These are phyloP conservation scores for Stephania cephalantha DNA, from an alignment of 164 flowering plant genomes.

Conservation along the genomic window DNA sequence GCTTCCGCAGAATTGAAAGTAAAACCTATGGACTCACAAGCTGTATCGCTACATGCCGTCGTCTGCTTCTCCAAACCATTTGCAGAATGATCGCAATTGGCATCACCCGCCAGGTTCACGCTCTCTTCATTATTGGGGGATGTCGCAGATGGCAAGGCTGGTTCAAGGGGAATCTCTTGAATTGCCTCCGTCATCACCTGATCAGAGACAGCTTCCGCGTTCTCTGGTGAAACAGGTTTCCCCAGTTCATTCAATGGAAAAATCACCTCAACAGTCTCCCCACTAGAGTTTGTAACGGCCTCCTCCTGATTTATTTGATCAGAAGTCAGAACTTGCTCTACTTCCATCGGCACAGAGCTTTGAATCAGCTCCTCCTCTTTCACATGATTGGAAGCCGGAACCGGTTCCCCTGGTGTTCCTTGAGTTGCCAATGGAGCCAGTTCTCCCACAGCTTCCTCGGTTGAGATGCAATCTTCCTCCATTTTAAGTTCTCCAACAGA, in stretches of 20 bases:
- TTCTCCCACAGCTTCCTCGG: slow-evolving; percentile 5
- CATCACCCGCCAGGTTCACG: neutral
- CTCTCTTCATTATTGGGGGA: slow-evolving; percentile 1
- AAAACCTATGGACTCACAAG: slow-evolving; percentile 26
- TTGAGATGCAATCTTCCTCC: neutral
- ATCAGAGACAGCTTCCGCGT: neutral
- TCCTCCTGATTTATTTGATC: neutral
- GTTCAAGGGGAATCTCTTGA: slow-evolving; percentile 4
- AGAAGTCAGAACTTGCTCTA: slow-evolving; percentile 1
- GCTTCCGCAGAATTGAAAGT: slow-evolving; percentile 31
- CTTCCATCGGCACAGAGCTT: slow-evolving; percentile 1
- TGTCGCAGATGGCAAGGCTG: slow-evolving; percentile 4
- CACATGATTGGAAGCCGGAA: neutral
- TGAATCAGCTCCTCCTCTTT: slow-evolving; percentile 8
- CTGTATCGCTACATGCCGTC: slow-evolving; percentile 1
- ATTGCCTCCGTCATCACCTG: slow-evolving; percentile 7
- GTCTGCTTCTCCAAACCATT: slow-evolving; percentile 4
- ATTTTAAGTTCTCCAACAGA: neutral
- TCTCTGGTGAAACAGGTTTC: slow-evolving; percentile 5
- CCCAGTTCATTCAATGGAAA: neutral
- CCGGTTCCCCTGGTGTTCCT: slow-evolving; percentile 9
- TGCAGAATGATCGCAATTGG: slow-evolving; percentile 6
- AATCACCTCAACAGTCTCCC: slow-evolving; percentile 3
- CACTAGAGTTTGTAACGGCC: neutral
- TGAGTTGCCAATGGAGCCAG: neutral